phyloP scores from a whole-genome alignment of 192 early-diverging fungal genomes.

The Pilaira anomala region DNA sequence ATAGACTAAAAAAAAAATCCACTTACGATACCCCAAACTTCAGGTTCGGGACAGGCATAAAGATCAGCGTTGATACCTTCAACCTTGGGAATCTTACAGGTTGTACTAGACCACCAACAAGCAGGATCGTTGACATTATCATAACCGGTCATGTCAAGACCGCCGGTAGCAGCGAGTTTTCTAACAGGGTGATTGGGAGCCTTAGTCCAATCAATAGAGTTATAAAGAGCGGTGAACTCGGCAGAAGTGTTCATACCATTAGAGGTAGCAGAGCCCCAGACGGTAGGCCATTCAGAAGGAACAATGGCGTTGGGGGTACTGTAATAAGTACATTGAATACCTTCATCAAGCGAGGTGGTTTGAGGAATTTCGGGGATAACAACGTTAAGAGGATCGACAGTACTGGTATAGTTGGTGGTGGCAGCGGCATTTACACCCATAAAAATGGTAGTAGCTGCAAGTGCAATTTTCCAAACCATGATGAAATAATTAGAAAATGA shows the following conservation, averaged over 20 bases:
- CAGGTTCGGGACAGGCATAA: slow-evolving; percentile 17
- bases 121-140: slow-evolving; percentile 15
- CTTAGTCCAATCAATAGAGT: slow-evolving; percentile 38
- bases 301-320: slow-evolving; percentile 3
- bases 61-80: slow-evolving; percentile 16
- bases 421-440: slow-evolving; percentile 10
- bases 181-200: slow-evolving; percentile 33
- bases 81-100: slow-evolving; percentile 20
- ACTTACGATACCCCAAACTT: slow-evolving; percentile 18
- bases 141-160: slow-evolving; percentile 23
- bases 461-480: slow-evolving; percentile 12
- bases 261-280: slow-evolving; percentile 10
- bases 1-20: not conserved
- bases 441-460: not conserved
- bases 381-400: slow-evolving; percentile 21
- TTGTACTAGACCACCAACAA: slow-evolving; percentile 41
- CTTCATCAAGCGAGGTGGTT: slow-evolving; percentile 27
- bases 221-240: slow-evolving; percentile 32
- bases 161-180: slow-evolving; percentile 16
- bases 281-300: slow-evolving; percentile 16
- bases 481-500: not conserved
- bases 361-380: slow-evolving; percentile 32
- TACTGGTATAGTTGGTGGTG: slow-evolving; percentile 1
- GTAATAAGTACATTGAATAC: slow-evolving; percentile 21
- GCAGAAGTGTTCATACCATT: slow-evolving; percentile 27